These are phyloP conservation scores for Isoetes engelmannii DNA, from an alignment of 83 land plant genomes.

Conservation along the genomic window DNA sequence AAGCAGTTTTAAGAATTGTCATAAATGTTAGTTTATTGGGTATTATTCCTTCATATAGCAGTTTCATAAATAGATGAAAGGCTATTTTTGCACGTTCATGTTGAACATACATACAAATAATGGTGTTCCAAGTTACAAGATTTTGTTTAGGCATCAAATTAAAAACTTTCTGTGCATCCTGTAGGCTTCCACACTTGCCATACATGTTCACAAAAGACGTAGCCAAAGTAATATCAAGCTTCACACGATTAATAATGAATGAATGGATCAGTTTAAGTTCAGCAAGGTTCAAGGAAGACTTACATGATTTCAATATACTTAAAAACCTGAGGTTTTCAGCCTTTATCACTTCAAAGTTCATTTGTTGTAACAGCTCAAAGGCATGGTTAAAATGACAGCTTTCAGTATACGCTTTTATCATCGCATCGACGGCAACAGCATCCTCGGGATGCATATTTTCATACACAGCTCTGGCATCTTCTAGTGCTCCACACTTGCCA, in stretches of 20 bases:
- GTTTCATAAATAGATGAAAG: background rate
- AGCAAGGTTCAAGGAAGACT: background rate
- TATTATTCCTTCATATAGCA: background rate
- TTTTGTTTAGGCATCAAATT: background rate
- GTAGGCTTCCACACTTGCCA: constrained; percentile 6
- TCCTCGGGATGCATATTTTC: too few species aligned
- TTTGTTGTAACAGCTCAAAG: background rate
- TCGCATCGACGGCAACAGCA: too few species aligned
- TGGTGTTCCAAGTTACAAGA: constrained; percentile 2
- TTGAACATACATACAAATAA: background rate
- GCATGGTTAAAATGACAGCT: background rate
- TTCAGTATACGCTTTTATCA: constrained; percentile 9
- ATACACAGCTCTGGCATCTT: too few species aligned
- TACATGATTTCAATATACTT: background rate
- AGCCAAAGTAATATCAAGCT: background rate
- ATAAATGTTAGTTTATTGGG: background rate
- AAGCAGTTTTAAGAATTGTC: background rate
- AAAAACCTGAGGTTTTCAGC: constrained; percentile 3
- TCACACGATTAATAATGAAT: too few species aligned
- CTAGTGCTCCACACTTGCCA: too few species aligned
- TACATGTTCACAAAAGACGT: background rate
- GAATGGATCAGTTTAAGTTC: too few species aligned
- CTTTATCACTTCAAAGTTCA: background rate
- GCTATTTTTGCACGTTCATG: constrained; percentile 1
- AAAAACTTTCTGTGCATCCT: background rate